Percentiles rank a stretch among this genome's conserved stretches.
Conservation (phyloP, 1,284 basidiomycete species). For the Ganoderma sp. region DNA sequence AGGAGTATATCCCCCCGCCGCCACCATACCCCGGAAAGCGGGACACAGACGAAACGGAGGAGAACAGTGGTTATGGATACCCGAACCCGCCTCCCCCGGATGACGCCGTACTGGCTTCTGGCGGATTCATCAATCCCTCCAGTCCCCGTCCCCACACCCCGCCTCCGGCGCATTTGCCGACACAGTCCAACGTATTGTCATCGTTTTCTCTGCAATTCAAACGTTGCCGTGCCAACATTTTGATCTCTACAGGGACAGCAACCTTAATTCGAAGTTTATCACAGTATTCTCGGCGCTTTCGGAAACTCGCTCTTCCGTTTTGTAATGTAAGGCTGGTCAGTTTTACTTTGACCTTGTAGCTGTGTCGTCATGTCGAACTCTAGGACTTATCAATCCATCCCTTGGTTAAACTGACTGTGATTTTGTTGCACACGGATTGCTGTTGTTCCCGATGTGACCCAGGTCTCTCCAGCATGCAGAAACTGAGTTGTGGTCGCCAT, state of each 20-base stretch:
- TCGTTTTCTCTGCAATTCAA: background rate
- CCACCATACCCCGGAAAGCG: conserved; percentile 30
- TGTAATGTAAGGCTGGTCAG: background rate
- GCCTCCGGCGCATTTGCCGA: background rate
- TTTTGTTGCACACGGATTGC: background rate
- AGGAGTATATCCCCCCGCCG: conserved; percentile 24
- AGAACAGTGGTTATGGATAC: conserved; percentile 27
- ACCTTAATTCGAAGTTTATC: background rate
- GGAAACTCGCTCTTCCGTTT: background rate
- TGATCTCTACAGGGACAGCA: background rate
- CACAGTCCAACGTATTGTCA: background rate
- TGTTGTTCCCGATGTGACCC: background rate
- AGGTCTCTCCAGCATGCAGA: background rate
- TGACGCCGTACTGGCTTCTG: conserved; percentile 17
- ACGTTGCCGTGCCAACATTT: background rate
- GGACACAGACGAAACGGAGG: conserved; percentile 18
- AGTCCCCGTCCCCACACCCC: conserved; percentile 22
- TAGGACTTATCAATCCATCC: background rate
- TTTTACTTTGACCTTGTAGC: background rate
- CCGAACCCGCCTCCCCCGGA: conserved; percentile 6
- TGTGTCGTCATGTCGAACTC: background rate
- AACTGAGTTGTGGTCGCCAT: too few relatives aligned
- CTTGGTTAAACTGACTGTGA: too few relatives aligned
- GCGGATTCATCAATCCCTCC: conserved; percentile 22
- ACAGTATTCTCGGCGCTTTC: background rate